Percentiles rank a stretch among this genome's conserved stretches.
Evolutionary conservation across 2,329 filamentous ascomycete genomes (phyloP).

Genomic region (Ophiostoma perfectum): DNA sequence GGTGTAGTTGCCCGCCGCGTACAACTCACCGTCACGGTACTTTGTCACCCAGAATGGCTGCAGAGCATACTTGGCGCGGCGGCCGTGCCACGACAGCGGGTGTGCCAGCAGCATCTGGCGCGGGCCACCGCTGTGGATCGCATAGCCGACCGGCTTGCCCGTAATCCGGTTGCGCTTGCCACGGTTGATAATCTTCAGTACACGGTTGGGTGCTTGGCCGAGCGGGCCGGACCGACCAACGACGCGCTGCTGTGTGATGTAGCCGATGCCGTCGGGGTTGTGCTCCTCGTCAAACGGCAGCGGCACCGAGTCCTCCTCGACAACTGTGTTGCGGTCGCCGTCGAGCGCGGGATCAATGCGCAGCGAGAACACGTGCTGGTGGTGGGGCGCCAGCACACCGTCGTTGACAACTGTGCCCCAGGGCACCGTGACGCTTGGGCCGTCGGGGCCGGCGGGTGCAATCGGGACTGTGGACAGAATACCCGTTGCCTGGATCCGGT

Average conservation of each 20-base stretch:
- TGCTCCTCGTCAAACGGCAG: slow-evolving; percentile 37
- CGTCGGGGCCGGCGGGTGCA: slow-evolving; percentile 48
- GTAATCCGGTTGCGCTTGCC: slow-evolving; percentile 38
- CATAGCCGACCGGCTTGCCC: slow-evolving; percentile 42
- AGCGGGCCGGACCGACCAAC: slow-evolving; percentile 43
- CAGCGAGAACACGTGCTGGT: slow-evolving; percentile 16
- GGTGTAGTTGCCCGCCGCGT: slow-evolving; percentile 39
- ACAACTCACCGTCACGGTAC: slow-evolving; percentile 41
- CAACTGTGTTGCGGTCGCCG: slow-evolving; percentile 50
- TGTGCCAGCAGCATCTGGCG: slow-evolving; percentile 39
- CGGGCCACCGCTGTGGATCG: slow-evolving; percentile 41
- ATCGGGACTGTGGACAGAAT: slow-evolving; percentile 49
- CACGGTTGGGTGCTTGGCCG: slow-evolving; percentile 46
- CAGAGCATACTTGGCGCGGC: slow-evolving; percentile 39
- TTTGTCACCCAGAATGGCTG: slow-evolving; percentile 44
- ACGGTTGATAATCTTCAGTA: slow-evolving; percentile 47
- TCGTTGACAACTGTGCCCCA: slow-evolving; percentile 14
- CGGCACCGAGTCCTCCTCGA: slow-evolving; percentile 36
- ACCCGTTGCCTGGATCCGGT: slow-evolving; percentile 61
- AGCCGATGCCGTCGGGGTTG: slow-evolving; percentile 50
- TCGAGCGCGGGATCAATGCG: slow-evolving; percentile 45
- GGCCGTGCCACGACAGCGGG: slow-evolving; percentile 37
- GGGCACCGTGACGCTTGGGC: slow-evolving; percentile 28
- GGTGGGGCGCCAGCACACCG: slow-evolving; percentile 12
- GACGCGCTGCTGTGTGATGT: slow-evolving; percentile 38